Evolutionary conservation across 495 filamentous ascomycete genomes (phyloP).

Genomic region (Penicillium dipodomyicola): DNA sequence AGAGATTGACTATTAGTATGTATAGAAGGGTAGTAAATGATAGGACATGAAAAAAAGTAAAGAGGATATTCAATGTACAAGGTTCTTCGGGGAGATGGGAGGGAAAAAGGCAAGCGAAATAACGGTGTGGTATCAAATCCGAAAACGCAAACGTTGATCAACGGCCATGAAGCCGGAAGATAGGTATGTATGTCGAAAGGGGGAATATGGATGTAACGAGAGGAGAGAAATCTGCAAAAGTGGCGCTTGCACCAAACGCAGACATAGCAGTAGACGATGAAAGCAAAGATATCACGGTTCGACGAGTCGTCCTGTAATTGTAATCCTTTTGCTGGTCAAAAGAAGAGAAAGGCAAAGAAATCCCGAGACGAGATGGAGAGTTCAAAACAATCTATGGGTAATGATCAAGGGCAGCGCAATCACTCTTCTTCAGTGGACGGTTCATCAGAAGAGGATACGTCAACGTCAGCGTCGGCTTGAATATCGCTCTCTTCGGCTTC

Average conservation of each 20-base stretch:
- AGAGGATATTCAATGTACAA: constrained; percentile 24
- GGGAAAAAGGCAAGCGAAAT: constrained; percentile 4
- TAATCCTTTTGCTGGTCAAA: neutral
- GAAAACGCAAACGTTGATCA: constrained; percentile 27
- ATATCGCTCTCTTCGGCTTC: constrained; percentile 6
- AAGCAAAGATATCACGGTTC: constrained; percentile 1
- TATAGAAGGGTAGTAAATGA: constrained; percentile 18
- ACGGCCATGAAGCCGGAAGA: constrained; percentile 20
- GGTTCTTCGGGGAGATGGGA: neutral
- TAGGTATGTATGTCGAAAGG: constrained; percentile 21
- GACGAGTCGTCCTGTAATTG: neutral
- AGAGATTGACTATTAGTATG: constrained; percentile 28
- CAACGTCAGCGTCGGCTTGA: neutral
- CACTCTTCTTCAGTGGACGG: constrained; percentile 11
- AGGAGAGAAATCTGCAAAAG: constrained; percentile 11
- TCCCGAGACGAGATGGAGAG: constrained; percentile 2
- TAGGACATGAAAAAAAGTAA: constrained; percentile 17
- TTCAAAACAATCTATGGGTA: constrained; percentile 1
- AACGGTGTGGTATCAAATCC: constrained; percentile 36
- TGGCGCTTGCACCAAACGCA: constrained; percentile 8
- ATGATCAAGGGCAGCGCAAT: constrained; percentile 1
- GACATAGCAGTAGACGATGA: constrained; percentile 3
- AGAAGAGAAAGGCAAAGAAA: constrained; percentile 1
- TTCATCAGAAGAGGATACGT: constrained; percentile 6
- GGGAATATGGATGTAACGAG: constrained; percentile 19